These are phyloP conservation scores for Phytophthora tubulina DNA, from an alignment of 352 stramenopile genomes.

Conservation along the genomic window DNA sequence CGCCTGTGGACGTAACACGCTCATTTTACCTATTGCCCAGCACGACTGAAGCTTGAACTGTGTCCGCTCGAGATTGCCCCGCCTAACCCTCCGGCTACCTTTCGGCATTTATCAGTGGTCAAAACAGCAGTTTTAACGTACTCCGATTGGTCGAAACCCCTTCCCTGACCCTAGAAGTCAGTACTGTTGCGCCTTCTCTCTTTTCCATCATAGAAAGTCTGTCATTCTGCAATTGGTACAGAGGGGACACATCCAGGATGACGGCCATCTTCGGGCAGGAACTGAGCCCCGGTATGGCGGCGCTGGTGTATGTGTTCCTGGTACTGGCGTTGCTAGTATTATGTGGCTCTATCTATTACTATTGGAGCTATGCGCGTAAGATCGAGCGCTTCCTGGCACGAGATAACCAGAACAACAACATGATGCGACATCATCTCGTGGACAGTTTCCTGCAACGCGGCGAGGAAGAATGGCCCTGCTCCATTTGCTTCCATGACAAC, in stretches of 20 bases:
- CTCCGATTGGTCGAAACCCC: slow-evolving; percentile 19
- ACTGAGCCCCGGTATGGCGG: slow-evolving; percentile 70
- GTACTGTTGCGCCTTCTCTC: slow-evolving; percentile 5
- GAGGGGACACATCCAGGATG: slow-evolving; percentile 46
- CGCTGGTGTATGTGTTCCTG: slow-evolving; percentile 83
- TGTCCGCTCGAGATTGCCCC: neutral
- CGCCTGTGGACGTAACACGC: slow-evolving; percentile 1
- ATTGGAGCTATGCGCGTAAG: slow-evolving; percentile 90
- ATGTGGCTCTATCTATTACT: slow-evolving; percentile 84
- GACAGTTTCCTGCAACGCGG: slow-evolving; percentile 86
- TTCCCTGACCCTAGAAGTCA: slow-evolving; percentile 25
- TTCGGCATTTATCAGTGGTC: slow-evolving; percentile 8
- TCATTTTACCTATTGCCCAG: neutral
- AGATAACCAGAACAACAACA: slow-evolving; percentile 91
- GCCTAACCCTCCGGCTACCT: slow-evolving; percentile 5
- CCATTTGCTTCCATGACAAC: slow-evolving; percentile 91
- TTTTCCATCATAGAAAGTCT: slow-evolving; percentile 22
- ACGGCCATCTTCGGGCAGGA: slow-evolving; percentile 86
- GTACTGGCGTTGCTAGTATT: slow-evolving; percentile 76
- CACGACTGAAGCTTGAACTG: neutral
- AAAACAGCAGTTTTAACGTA: neutral
- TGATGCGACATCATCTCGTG: slow-evolving; percentile 88
- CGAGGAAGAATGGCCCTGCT: slow-evolving; percentile 86
- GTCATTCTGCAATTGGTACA: slow-evolving; percentile 34
- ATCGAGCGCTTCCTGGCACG: slow-evolving; percentile 86